Conservation (phyloP, 306 rosid genomes). For the Prunus padus region DNA sequence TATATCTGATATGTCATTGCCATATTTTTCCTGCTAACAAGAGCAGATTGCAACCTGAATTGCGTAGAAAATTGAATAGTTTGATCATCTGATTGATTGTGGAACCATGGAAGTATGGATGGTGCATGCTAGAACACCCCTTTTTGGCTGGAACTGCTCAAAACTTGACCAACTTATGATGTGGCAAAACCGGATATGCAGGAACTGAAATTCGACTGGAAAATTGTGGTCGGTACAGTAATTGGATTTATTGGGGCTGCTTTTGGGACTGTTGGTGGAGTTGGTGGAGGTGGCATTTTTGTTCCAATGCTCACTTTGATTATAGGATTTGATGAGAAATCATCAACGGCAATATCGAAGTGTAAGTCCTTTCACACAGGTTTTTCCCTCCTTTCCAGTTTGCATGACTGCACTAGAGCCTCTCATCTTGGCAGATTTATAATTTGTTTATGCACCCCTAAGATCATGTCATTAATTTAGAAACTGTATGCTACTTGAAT, state of each 20-base stretch:
- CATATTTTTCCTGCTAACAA: neutral
- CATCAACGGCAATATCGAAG: constrained; percentile 79
- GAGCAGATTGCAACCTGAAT: neutral
- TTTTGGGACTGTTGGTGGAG: constrained; percentile 88
- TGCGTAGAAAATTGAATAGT: neutral
- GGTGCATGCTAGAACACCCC: no score
- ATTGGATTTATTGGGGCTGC: constrained; percentile 82
- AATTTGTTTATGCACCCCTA: neutral
- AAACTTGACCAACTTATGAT: neutral
- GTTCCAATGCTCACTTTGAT: constrained; percentile 86
- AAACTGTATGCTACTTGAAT: neutral
- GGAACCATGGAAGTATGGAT: no score
- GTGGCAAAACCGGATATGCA: constrained; percentile 25
- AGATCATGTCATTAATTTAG: neutral
- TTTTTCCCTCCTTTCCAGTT: neutral
- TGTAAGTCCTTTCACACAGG: constrained; percentile 37
- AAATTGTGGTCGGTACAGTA: constrained; percentile 50
- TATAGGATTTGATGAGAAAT: constrained; percentile 76
- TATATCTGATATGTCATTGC: constrained; percentile 14
- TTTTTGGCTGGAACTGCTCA: neutral
- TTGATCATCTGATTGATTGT: neutral
- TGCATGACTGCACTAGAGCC: neutral
- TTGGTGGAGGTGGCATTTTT: constrained; percentile 88
- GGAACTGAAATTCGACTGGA: constrained; percentile 78
- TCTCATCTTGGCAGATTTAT: neutral